phyloP scores from a whole-genome alignment of 108 stramenopile genomes.

The Tribonema minus region DNA sequence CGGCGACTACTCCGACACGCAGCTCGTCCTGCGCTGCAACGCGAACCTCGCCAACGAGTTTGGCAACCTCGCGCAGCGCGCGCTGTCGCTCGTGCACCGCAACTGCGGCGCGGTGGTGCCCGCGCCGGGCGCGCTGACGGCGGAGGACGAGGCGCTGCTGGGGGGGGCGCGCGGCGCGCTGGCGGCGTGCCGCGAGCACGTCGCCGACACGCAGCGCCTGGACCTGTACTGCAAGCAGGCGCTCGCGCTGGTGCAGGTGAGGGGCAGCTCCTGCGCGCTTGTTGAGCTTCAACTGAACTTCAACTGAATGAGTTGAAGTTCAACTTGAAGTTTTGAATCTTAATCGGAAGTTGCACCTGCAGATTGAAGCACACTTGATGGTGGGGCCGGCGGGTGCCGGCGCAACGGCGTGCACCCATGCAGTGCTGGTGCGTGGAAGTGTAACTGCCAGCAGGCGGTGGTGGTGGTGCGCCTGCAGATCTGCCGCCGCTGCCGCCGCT shows the following conservation, averaged over 20 bases:
- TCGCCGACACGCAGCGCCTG: conserved; percentile 68
- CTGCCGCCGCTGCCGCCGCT: not conserved
- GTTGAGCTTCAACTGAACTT: conserved; percentile 81
- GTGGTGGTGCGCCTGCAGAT: no score
- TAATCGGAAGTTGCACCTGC: not conserved
- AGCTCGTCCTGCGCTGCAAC: conserved; percentile 75
- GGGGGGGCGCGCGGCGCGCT: conserved; percentile 58
- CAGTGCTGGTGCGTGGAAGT: no score
- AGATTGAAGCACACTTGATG: not conserved
- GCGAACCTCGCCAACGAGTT: conserved; percentile 81
- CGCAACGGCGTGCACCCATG: not conserved
- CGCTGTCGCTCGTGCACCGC: conserved; percentile 75
- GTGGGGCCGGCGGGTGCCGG: not conserved
- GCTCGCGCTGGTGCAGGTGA: conserved; percentile 60
- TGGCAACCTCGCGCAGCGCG: conserved; percentile 87
- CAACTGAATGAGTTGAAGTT: conserved; percentile 43
- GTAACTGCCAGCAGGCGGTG: no score
- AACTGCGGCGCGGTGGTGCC: conserved; percentile 66
- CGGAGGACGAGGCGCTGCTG: conserved; percentile 68
- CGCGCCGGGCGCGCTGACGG: conserved; percentile 29
- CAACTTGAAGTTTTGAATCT: not conserved
- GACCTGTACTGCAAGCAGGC: conserved; percentile 60
- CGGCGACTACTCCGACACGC: conserved; percentile 78
- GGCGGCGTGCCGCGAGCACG: conserved; percentile 49
- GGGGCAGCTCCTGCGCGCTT: conserved; percentile 42